Evolutionary conservation across 805 yeast species (phyloP).

Genomic region (Candida bentonensis): DNA sequence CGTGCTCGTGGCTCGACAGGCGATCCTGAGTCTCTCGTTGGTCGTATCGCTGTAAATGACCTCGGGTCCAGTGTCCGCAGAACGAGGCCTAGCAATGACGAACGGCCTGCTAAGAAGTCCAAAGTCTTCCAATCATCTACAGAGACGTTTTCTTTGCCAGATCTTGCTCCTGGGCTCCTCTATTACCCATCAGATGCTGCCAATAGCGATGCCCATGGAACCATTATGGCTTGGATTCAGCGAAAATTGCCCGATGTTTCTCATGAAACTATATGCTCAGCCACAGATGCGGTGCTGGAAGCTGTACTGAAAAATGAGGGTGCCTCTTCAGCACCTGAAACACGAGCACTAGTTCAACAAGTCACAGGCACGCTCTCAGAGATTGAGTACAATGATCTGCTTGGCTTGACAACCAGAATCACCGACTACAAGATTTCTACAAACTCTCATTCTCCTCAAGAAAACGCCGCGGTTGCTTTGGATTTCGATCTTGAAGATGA

Average conservation of each 20-base stretch:
- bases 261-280: constrained; percentile 55
- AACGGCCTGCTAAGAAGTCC: constrained; percentile 9
- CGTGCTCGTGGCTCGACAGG: constrained; percentile 34
- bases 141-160: constrained; percentile 18
- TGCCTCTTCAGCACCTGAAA: constrained; percentile 29
- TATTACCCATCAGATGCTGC: constrained; percentile 52
- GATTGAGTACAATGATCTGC: constrained; percentile 11
- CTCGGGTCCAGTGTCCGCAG: constrained; percentile 41
- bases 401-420: constrained; percentile 20
- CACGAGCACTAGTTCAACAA: constrained; percentile 26
- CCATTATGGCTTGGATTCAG: constrained; percentile 46
- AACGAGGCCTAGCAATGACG: constrained; percentile 11
- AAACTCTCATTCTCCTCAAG: too few relatives aligned
- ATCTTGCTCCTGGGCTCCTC: constrained; percentile 31
- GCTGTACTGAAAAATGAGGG: constrained; percentile 38
- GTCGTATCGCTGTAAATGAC: constrained; percentile 50
- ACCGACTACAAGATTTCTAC: constrained; percentile 18
- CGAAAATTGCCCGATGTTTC: constrained; percentile 57
- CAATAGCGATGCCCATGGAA: constrained; percentile 37
- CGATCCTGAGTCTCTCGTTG: constrained; percentile 60
- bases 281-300: constrained; percentile 35
- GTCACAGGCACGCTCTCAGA: constrained; percentile 20
- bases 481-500: constrained; percentile 14
- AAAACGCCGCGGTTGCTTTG: constrained; percentile 16
- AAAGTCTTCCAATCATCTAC: constrained; percentile 4